A percentile compares a stretch with the other conserved stretches of the same genome.
phyloP scores from a whole-genome alignment of 75 land plant genomes.

The Larix kaempferi region DNA sequence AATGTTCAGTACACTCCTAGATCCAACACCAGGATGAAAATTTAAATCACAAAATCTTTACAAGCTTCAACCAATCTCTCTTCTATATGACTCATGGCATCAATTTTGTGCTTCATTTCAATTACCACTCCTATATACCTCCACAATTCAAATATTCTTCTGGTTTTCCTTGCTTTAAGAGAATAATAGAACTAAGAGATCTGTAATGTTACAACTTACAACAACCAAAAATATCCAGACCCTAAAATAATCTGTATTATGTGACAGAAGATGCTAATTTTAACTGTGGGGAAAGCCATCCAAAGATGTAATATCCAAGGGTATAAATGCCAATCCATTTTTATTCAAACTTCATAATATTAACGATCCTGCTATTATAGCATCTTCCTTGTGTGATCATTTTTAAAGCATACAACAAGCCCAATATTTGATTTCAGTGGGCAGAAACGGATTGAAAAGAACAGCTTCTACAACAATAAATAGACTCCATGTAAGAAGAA shows the following conservation, averaged over 20 bases:
- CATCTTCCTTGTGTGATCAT: not conserved
- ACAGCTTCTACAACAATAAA: not conserved
- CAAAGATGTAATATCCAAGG: not conserved
- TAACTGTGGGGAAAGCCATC: not conserved
- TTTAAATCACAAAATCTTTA: too few relatives aligned
- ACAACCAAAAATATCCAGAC: not conserved
- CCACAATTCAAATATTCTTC: too few relatives aligned
- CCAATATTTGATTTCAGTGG: not conserved
- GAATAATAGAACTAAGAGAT: too few relatives aligned
- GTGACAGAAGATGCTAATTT: not conserved
- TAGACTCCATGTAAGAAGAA: not conserved
- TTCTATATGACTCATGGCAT: too few relatives aligned
- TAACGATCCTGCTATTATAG: not conserved
- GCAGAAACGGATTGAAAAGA: not conserved
- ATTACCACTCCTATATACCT: too few relatives aligned
- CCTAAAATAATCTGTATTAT: not conserved
- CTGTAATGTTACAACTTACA: too few relatives aligned
- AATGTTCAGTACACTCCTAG: too few relatives aligned
- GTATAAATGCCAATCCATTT: not conserved
- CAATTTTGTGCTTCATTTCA: too few relatives aligned
- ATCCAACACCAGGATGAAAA: too few relatives aligned
- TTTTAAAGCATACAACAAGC: not conserved
- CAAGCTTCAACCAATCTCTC: too few relatives aligned
- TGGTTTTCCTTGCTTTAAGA: too few relatives aligned
- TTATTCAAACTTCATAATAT: too few relatives aligned